Conservation (phyloP, 345 rosid species). For the Aquilaria sinensis region DNA sequence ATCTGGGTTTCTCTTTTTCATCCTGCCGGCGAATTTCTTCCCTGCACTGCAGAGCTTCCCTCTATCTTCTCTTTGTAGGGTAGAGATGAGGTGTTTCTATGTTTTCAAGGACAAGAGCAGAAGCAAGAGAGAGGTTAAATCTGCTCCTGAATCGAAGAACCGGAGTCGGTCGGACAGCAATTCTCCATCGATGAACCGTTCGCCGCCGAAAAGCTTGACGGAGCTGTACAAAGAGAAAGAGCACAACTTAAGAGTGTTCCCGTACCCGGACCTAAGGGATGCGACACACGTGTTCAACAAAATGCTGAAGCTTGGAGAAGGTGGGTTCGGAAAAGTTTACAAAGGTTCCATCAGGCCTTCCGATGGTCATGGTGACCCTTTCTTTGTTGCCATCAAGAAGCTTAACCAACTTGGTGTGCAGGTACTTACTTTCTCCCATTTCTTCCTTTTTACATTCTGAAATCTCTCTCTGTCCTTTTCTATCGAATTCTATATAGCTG, state of each 20-base stretch:
- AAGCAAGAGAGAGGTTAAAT: constrained; percentile 19
- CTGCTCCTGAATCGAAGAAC: constrained; percentile 49
- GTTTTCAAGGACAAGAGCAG: neutral
- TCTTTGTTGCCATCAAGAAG: constrained; percentile 75
- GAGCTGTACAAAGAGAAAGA: constrained; percentile 60
- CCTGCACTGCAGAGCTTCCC: neutral
- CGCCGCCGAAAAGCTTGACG: constrained; percentile 50
- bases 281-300: constrained; percentile 68
- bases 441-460: no score
- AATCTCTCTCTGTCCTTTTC: no score
- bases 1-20: neutral
- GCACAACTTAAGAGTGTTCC: constrained; percentile 55
- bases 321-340: constrained; percentile 97
- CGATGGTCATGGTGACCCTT: constrained; percentile 28
- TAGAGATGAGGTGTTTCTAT: no score
- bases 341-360: constrained; percentile 50
- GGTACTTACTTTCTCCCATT: constrained; percentile 31
- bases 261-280: constrained; percentile 54
- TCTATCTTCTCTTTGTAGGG: no score
- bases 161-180: constrained; percentile 8
- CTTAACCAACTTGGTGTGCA: constrained; percentile 74
- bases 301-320: constrained; percentile 77
- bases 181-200: constrained; percentile 14
- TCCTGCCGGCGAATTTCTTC: neutral
- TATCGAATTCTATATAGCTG: no score